Conservation (phyloP, 1,284 basidiomycete species). For the Laetiporus sulphureus region DNA sequence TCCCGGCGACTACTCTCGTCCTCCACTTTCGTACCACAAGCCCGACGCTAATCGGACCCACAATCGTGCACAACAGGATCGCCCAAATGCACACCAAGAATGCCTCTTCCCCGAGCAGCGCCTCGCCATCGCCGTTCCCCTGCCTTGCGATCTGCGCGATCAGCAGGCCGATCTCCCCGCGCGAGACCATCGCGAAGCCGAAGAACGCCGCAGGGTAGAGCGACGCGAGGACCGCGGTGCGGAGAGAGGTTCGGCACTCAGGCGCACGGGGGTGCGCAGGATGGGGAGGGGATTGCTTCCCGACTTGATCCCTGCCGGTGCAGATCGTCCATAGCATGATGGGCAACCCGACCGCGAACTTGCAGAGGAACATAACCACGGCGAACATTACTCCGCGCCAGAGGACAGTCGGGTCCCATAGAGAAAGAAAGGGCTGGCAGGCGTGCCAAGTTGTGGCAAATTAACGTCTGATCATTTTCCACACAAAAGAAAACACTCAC, state of each 20-base stretch:
- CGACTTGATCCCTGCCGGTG: too few relatives aligned
- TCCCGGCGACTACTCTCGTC: constrained; percentile 8
- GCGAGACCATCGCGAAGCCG: constrained; percentile 39
- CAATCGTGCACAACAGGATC: constrained; percentile 41
- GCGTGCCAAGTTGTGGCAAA: not conserved
- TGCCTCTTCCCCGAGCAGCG: constrained; percentile 31
- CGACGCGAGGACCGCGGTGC: constrained; percentile 2
- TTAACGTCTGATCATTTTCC: not conserved
- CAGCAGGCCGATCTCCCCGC: constrained; percentile 47
- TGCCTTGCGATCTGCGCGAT: constrained; percentile 25
- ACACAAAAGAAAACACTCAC: constrained; percentile 12
- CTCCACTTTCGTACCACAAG: constrained; percentile 18
- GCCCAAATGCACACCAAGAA: constrained; percentile 43
- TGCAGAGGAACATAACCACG: constrained; percentile 41
- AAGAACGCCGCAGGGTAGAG: constrained; percentile 19
- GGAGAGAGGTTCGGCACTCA: not conserved
- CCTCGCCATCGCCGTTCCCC: not conserved
- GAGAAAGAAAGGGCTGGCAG: constrained; percentile 35
- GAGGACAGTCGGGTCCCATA: constrained; percentile 37
- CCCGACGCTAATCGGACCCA: constrained; percentile 38
- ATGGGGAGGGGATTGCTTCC: not conserved
- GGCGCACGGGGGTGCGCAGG: not conserved
- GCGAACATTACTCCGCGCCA: constrained; percentile 47
- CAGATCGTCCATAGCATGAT: constrained; percentile 14
- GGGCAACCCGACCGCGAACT: constrained; percentile 26